Base-by-base conservation (phyloP, 305 asterid species). In the Stenogyne calaminthoides region DNA sequence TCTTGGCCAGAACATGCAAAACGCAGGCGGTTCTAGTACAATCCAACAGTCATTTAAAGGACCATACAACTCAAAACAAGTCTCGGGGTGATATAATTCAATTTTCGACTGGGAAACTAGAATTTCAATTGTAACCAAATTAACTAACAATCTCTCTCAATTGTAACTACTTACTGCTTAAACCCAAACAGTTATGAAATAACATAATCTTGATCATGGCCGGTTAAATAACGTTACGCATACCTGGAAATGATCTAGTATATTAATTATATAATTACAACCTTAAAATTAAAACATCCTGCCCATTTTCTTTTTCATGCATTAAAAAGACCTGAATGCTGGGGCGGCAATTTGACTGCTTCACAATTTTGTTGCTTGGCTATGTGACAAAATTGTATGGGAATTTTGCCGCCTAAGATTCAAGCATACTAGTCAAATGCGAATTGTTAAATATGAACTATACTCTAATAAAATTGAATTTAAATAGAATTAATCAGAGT, bases 281-380 rank as follows among this genome's bases (percentile, higher is more conserved):
- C 67, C 62, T 22, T 59, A 49, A 66, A 75, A 12, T 25, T n/a
- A 52, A 56, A 71, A 29, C n/a, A 4, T 20, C 40, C 22, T 42
- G 34, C 12, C 25, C 67, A 9, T 37, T 67, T 18, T 39, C 66
- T 40, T n/a, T n/a, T 49, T 18, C 36, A 40, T 10, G 18, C 42
- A 61, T 60, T 27, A 14, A 52, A 25, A 59, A 1, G 9, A 27
- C 22, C 67, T 9, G 16, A 32, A 44, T 63, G 60, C 67, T 36
- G 12, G 66, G 76, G 55, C 84, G 78, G 84, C 84, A 80, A 29
- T 72, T 46, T 62, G 84, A 72, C 70, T 68, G 32, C 27, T 36
- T 71, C 70, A 39, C 34, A 32, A 46, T 27, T 49, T 15, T 49
- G 56, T 49, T 49, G 56, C 22, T 49, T 49, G 15, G 56, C 56